Conservation (phyloP, 2,329 filamentous ascomycete genomes). For the Myriangium duriaei region DNA sequence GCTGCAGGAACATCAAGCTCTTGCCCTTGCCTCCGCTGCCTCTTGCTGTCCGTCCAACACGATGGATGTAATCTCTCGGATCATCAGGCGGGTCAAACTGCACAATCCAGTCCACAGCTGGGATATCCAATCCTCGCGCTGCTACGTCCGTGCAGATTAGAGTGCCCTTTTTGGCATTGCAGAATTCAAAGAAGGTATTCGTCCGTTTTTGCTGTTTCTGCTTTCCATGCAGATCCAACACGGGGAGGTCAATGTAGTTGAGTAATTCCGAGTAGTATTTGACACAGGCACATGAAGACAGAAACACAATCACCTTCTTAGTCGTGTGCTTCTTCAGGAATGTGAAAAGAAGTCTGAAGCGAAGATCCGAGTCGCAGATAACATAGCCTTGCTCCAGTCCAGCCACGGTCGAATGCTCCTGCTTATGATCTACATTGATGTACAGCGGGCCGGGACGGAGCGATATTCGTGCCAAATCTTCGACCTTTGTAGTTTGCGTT, state of each 20-base stretch:
- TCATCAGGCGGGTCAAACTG: constrained; percentile 66
- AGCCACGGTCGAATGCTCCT: constrained; percentile 83
- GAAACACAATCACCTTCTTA: constrained; percentile 98
- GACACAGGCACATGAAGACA: constrained; percentile 68
- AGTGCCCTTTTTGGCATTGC: constrained; percentile 70
- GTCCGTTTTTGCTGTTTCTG: constrained; percentile 99
- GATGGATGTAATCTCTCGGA: constrained; percentile 74
- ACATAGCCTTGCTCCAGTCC: constrained; percentile 94
- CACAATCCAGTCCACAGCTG: constrained; percentile 89
- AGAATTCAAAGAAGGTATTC: constrained; percentile 96
- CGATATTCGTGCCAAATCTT: constrained; percentile 90
- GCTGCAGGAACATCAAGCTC: constrained; percentile 86
- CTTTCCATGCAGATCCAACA: constrained; percentile 80
- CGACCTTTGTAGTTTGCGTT: constrained; percentile 96
- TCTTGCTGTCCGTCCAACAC: constrained; percentile 86
- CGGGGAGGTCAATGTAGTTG: constrained; percentile 92
- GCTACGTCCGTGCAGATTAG: constrained; percentile 96
- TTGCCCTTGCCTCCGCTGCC: constrained; percentile 73
- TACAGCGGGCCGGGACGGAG: constrained; percentile 82
- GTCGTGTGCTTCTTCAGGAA: constrained; percentile 85
- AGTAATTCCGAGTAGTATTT: constrained; percentile 93
- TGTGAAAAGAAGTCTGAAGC: constrained; percentile 85
- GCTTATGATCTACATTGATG: constrained; percentile 88
- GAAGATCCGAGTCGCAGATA: constrained; percentile 82
- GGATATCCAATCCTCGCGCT: constrained; percentile 88